Evolutionary conservation across 495 filamentous ascomycete genomes (phyloP), one percentile per base, ranked within the genome.

Genomic region (Aspergillus affinis): DNA sequence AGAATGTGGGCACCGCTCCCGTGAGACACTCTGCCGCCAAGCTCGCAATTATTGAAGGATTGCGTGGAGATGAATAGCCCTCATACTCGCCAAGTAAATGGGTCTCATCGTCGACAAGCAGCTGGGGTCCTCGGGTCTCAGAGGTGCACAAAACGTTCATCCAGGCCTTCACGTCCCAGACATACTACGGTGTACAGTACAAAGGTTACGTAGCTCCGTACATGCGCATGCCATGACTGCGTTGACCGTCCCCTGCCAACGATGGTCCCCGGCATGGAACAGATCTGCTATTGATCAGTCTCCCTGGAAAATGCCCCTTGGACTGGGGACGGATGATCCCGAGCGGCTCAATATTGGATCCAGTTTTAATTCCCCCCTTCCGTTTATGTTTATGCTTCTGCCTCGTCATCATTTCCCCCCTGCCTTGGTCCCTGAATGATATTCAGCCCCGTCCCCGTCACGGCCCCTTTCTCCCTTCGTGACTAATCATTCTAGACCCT

Each of bases 1-100:
- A 10, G 36, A 13, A 41, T 41, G 36, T 41, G 36, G 36, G 36
- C 10, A 41, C 36, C 10, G 3, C 29, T 32, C 29, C 29, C 10
- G 29, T 41, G 36, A 41, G 36, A 17, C 29, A 41, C 36, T 41
- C 30, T 45, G 17, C 32, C 19, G 48, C 56, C 58, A 60, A 54
- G 51, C 36, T 15, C 21, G 10, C 44, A 51, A 56, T 56, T 56
- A 56, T 57, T 61, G 59, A 57, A n/a, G 13, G 46, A 47, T 55
- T 61, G 59, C 59, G 59, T 61, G 36, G 49, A 48, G 21, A 47
- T 48, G 26, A 45, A 57, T 57, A 47, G 13, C n/a, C 53, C 45
- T 50, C 17, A 56, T 51, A 49, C 7, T 56, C 45, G 59, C 59
- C 59, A 61, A 48, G 21, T 36, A 47, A 8, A 21, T 12, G 36